Conservation (phyloP, 2,329 filamentous ascomycete genomes). For the Fonsecaea multimorphosa region DNA sequence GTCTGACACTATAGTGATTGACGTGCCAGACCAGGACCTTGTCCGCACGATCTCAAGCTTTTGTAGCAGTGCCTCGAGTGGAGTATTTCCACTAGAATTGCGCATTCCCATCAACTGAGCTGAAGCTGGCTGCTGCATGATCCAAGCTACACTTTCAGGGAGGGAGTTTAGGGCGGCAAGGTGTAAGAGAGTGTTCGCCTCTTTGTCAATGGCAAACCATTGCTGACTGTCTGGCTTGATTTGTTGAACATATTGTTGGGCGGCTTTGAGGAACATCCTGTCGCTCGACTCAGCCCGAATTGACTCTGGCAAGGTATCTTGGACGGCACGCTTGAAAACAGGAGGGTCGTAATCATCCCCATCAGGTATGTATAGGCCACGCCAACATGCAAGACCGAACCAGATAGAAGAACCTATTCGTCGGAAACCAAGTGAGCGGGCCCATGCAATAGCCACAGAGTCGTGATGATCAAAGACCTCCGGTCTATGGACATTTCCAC, state of each 20-base stretch:
- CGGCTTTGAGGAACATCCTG: neutral
- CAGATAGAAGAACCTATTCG: conserved; percentile 44
- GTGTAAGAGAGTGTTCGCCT: conserved; percentile 41
- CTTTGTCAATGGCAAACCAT: conserved; percentile 28
- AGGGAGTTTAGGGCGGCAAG: conserved; percentile 38
- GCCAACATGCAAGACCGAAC: conserved; percentile 41
- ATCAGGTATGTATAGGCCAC: neutral
- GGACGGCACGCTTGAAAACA: neutral
- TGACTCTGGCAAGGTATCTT: conserved; percentile 5
- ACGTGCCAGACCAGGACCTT: conserved; percentile 16
- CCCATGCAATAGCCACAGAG: conserved; percentile 38
- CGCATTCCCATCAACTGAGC: conserved; percentile 32
- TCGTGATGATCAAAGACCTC: conserved; percentile 13
- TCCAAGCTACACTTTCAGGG: conserved; percentile 40
- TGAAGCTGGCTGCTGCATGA: conserved; percentile 39
- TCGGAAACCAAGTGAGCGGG: conserved; percentile 43
- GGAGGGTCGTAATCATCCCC: neutral
- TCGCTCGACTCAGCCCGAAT: neutral
- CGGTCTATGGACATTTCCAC: conserved; percentile 1
- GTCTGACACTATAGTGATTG: conserved; percentile 36
- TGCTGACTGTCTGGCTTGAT: neutral
- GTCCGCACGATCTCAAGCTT: conserved; percentile 43
- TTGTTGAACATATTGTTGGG: neutral
- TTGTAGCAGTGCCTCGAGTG: conserved; percentile 42
- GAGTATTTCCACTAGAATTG: conserved; percentile 45